Evolutionary conservation across 164 flowering plant species (phyloP).

Genomic region (Litsea cubeba): DNA sequence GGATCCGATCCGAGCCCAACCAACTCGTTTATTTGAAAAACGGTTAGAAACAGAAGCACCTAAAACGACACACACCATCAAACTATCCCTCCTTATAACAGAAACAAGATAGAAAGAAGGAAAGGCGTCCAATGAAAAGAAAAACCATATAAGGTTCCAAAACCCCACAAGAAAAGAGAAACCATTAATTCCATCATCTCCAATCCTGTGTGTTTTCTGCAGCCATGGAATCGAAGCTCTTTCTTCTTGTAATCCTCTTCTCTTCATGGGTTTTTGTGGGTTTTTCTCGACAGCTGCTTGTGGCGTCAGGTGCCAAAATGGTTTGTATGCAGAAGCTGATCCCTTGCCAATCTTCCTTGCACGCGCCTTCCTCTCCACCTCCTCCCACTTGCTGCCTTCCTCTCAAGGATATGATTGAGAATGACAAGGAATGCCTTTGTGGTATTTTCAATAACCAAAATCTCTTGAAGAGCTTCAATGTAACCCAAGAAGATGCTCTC

Average conservation of each 20-base stretch:
- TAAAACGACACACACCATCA: not conserved
- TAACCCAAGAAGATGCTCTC: slow-evolving; percentile 29
- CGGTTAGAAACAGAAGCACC: too few species aligned
- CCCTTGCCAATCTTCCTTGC: slow-evolving; percentile 40
- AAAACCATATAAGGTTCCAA: too few species aligned
- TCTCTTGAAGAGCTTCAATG: slow-evolving; percentile 24
- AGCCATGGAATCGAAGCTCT: slow-evolving; percentile 7
- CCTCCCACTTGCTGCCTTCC: slow-evolving; percentile 38
- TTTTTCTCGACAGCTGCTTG: not conserved
- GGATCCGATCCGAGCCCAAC: too few species aligned
- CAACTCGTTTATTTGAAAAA: too few species aligned
- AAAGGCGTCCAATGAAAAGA: too few species aligned
- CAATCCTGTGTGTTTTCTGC: not conserved
- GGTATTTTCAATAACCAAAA: slow-evolving; percentile 23
- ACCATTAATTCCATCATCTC: not conserved
- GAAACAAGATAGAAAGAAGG: too few species aligned
- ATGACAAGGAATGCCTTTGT: slow-evolving; percentile 36
- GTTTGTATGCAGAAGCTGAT: slow-evolving; percentile 35
- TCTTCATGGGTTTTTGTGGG: slow-evolving; percentile 13
- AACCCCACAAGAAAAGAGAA: not conserved
- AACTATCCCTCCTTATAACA: not conserved
- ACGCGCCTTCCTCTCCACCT: slow-evolving; percentile 14
- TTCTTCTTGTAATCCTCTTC: not conserved
- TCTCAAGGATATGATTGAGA: slow-evolving; percentile 23
- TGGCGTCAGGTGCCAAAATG: not conserved